Conservation (phyloP, 2,329 filamentous ascomycete species). For the Hirsutella thompsonii region DNA sequence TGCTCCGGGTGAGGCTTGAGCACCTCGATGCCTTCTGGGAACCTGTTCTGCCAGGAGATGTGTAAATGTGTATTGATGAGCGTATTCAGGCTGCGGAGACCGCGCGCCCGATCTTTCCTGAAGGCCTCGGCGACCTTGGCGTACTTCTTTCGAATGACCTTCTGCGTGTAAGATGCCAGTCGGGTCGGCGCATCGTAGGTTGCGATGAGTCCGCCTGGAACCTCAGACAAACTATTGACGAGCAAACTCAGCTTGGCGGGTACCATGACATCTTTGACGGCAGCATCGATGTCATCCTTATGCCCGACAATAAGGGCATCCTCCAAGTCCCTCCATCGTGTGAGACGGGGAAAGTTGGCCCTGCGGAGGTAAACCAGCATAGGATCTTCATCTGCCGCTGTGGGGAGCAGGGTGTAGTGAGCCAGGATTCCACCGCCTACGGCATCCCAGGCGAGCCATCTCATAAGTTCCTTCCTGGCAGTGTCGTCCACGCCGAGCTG, state of each 20-base stretch:
- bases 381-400: conserved; percentile 62
- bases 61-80: conserved; percentile 82
- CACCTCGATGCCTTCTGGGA: conserved; percentile 64
- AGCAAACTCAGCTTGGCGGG: conserved; percentile 40
- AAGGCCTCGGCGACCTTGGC: conserved; percentile 51
- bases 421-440: conserved; percentile 77
- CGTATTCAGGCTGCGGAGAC: conserved; percentile 52
- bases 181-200: conserved; percentile 52
- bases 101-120: conserved; percentile 39
- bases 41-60: conserved; percentile 68
- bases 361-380: conserved; percentile 61
- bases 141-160: conserved; percentile 53
- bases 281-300: conserved; percentile 48
- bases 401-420: conserved; percentile 71
- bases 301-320: conserved; percentile 63
- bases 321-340: conserved; percentile 59
- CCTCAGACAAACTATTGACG: conserved; percentile 49
- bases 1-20: conserved; percentile 68
- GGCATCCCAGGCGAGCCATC: conserved; percentile 86
- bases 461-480: conserved; percentile 59
- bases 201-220: conserved; percentile 46
- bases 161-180: conserved; percentile 65
- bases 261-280: conserved; percentile 47
- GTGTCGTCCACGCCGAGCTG: conserved; percentile 42
- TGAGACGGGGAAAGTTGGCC: conserved; percentile 62